These are phyloP conservation scores for Elsinoe perseae DNA, from an alignment of 2,329 filamentous ascomycete genomes.

Conservation along the genomic window DNA sequence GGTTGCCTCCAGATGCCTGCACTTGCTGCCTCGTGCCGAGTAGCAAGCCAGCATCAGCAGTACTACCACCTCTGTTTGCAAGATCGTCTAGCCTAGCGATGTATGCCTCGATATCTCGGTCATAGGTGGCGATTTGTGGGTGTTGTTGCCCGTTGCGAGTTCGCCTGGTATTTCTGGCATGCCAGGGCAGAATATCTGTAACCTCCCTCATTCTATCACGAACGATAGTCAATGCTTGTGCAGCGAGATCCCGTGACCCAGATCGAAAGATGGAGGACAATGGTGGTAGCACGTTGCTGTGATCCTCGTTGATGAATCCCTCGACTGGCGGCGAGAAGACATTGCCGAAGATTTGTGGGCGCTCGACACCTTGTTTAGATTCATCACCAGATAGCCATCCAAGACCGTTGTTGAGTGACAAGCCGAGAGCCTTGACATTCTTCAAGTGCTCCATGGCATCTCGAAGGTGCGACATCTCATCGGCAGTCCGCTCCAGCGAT, in stretches of 20 bases:
- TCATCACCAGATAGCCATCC: slow-evolving; percentile 48
- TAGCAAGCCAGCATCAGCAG: background rate
- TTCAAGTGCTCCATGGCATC: slow-evolving; percentile 51
- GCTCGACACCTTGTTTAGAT: slow-evolving; percentile 50
- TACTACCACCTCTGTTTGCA: background rate
- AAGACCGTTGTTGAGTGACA: slow-evolving; percentile 60
- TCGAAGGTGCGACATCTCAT: slow-evolving; percentile 55
- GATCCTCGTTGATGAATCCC: background rate
- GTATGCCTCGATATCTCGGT: background rate
- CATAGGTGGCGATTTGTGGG: background rate
- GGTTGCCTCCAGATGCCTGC: too few relatives aligned
- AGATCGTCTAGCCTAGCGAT: background rate
- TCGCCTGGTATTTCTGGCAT: background rate
- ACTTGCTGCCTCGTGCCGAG: too few relatives aligned
- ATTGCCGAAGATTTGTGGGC: slow-evolving; percentile 41
- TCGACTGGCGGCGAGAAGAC: background rate
- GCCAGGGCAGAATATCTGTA: background rate
- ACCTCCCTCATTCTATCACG: background rate
- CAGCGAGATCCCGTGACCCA: background rate
- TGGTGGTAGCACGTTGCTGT: background rate
- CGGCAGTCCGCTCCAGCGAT: slow-evolving; percentile 54
- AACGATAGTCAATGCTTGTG: background rate
- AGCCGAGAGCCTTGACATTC: slow-evolving; percentile 53
- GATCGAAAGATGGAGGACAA: background rate
- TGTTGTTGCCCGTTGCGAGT: background rate